Evolutionary conservation across 2,329 filamentous ascomycete genomes (phyloP), one percentile per base, ranked within the genome.

Genomic region (Harringtonia aguacate): DNA sequence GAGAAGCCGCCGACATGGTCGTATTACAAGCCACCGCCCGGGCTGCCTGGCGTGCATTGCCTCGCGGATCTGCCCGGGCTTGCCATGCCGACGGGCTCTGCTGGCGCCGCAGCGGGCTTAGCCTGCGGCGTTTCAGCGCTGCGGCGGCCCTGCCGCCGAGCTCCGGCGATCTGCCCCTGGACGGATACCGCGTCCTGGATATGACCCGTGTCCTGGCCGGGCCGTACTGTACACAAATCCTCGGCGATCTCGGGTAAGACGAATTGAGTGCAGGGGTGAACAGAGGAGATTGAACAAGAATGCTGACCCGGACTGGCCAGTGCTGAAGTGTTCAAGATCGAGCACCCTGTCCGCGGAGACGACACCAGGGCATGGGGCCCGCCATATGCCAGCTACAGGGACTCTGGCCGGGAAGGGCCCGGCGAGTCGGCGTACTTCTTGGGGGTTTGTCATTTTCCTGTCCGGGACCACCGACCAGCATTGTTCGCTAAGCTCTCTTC

Each of bases 321-420:
- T 51, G 92, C 92, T 52, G 90, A 98, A 61, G 81, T 98, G 28
- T 95, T 98, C 66, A 98, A 98, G 64, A 77, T 98, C 49, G 92
- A 98, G 64, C 92, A 98, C 62, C 92, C 92, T 4, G 79, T 79
- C 6, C 76, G 86, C 46, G 92, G 86, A 31, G 92, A 98, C 59
- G 92, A 98, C 59, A 98, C 92, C 10, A 72, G 92, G 56, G 89
- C 89, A 41, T 98, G 92, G 92, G 92, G 92, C 0, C 92, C 92
- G 21, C 92, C 92, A 2, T 98, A 92, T 61, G 92, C 92, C 8
- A 69, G 77, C 41, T 94, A 94, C 60, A 76, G 73, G 49, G 60
- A 77, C 4, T 73, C 77, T 15, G 58, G 67, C 53, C 60, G 70
- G 55, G 53, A 78, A 62, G 84, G 86, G 0, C 82, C 86, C 1